Conservation (phyloP, 257 asterid genomes). For the Linderniella brevidens region DNA sequence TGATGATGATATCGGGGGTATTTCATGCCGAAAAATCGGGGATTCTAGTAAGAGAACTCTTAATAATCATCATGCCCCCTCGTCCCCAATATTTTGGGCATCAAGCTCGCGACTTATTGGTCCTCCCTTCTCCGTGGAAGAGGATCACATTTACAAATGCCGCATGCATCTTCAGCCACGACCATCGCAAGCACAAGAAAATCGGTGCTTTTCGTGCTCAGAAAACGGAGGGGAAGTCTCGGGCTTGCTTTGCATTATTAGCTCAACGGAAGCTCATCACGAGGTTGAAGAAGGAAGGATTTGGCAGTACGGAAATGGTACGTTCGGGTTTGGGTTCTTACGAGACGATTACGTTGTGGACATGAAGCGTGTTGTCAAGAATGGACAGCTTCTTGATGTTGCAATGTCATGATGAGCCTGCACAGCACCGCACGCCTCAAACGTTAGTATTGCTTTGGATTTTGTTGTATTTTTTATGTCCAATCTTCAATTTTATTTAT, state of each 20-base stretch:
- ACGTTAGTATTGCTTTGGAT: too few relatives aligned
- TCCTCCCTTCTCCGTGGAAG: constrained; percentile 56
- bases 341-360: constrained; percentile 42
- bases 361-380: constrained; percentile 46
- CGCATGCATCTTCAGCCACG: constrained; percentile 57
- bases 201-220: constrained; percentile 12
- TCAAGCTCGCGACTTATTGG: constrained; percentile 32
- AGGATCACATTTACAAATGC: constrained; percentile 32
- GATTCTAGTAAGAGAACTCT: constrained; percentile 34
- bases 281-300: constrained; percentile 46
- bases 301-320: constrained; percentile 62
- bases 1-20: constrained; percentile 73
- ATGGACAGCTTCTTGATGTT: constrained; percentile 39
- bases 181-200: constrained; percentile 22
- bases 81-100: constrained; percentile 80
- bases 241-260: constrained; percentile 46
- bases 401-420: too few relatives aligned
- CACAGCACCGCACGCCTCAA: too few relatives aligned
- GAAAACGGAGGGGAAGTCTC: too few relatives aligned
- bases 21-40: constrained; percentile 71
- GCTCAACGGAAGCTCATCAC: constrained; percentile 37
- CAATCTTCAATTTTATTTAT: too few relatives aligned
- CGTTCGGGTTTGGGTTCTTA: constrained; percentile 74
- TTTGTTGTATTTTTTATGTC: too few relatives aligned
- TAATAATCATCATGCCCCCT: constrained; percentile 22